Evolutionary conservation across 2,329 filamentous ascomycete genomes (phyloP).

Genomic region (Fusarium compactum): DNA sequence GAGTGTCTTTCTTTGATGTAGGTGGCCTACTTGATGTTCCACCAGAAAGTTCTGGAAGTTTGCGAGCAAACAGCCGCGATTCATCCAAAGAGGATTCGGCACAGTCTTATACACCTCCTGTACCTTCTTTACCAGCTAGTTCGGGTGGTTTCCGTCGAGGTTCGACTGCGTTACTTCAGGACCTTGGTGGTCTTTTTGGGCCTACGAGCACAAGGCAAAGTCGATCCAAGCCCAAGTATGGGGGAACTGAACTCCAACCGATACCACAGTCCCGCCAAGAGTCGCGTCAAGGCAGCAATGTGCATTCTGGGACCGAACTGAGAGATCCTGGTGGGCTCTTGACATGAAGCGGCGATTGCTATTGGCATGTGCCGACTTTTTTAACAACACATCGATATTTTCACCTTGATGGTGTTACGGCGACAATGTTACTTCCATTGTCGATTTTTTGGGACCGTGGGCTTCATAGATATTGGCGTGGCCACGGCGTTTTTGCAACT

Average conservation of each 20-base stretch:
- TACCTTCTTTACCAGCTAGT: slow-evolving; percentile 60
- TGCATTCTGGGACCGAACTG: slow-evolving; percentile 51
- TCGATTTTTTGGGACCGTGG: slow-evolving; percentile 8
- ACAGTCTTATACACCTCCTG: slow-evolving; percentile 54
- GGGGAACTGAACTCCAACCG: slow-evolving; percentile 59
- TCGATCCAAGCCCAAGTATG: slow-evolving; percentile 49
- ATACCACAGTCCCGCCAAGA: slow-evolving; percentile 59
- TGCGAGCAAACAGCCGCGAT: slow-evolving; percentile 57
- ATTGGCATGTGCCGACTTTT: neutral
- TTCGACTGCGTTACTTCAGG: slow-evolving; percentile 69
- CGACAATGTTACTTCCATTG: slow-evolving; percentile 21
- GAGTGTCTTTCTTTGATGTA: slow-evolving; percentile 86
- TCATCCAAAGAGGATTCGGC: slow-evolving; percentile 57
- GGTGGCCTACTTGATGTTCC: slow-evolving; percentile 76
- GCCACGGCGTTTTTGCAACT: slow-evolving; percentile 30
- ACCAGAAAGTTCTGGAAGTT: slow-evolving; percentile 49
- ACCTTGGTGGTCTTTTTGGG: slow-evolving; percentile 66
- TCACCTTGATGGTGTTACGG: slow-evolving; percentile 35
- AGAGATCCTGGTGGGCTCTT: slow-evolving; percentile 58
- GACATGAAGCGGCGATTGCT: slow-evolving; percentile 39
- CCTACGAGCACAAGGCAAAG: slow-evolving; percentile 54
- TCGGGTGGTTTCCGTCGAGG: slow-evolving; percentile 63
- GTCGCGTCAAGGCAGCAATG: slow-evolving; percentile 49
- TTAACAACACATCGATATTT: slow-evolving; percentile 32
- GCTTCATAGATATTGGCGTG: slow-evolving; percentile 31